Conservation (phyloP, 2,329 filamentous ascomycete genomes). For the Diplodia scrobiculata region DNA sequence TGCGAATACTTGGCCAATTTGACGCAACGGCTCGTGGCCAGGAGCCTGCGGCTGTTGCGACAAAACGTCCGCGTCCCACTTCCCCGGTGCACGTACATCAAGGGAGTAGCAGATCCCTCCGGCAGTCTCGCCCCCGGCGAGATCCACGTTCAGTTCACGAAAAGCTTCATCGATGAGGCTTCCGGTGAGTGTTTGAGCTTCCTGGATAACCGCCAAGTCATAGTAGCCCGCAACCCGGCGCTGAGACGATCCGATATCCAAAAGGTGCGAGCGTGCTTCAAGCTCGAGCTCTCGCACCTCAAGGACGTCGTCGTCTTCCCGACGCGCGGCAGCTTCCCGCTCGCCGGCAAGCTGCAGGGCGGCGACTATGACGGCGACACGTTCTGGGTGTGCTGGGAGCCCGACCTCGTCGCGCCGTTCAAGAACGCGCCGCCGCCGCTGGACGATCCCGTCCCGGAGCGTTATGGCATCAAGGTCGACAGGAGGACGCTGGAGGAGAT, state of each 20-base stretch:
- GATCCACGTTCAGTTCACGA: constrained; percentile 68
- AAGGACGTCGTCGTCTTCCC: constrained; percentile 82
- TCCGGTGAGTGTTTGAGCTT: constrained; percentile 58
- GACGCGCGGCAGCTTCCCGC: constrained; percentile 59
- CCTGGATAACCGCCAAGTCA: constrained; percentile 57
- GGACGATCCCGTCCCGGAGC: constrained; percentile 50
- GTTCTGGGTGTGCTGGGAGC: constrained; percentile 78
- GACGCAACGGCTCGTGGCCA: constrained; percentile 52
- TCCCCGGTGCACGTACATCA: constrained; percentile 62
- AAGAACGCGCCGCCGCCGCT: constrained; percentile 58
- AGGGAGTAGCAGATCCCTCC: constrained; percentile 69
- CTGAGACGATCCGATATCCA: constrained; percentile 73
- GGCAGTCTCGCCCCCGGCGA: constrained; percentile 64
- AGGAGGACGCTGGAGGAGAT: constrained; percentile 54
- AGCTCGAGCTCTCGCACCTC: constrained; percentile 64
- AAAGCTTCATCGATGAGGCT: constrained; percentile 57
- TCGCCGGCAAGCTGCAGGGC: constrained; percentile 72
- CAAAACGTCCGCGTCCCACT: constrained; percentile 63
- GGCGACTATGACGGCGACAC: constrained; percentile 81
- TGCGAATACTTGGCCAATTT: constrained; percentile 55
- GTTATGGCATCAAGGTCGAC: constrained; percentile 57
- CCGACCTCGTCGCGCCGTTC: constrained; percentile 66
- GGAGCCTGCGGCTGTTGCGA: constrained; percentile 58
- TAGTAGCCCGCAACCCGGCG: constrained; percentile 70
- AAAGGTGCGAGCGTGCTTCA: constrained; percentile 55